A percentile compares a stretch with the other conserved stretches of the same genome.
phyloP scores from a whole-genome alignment of 257 asterid species.

The Vinca minor region DNA sequence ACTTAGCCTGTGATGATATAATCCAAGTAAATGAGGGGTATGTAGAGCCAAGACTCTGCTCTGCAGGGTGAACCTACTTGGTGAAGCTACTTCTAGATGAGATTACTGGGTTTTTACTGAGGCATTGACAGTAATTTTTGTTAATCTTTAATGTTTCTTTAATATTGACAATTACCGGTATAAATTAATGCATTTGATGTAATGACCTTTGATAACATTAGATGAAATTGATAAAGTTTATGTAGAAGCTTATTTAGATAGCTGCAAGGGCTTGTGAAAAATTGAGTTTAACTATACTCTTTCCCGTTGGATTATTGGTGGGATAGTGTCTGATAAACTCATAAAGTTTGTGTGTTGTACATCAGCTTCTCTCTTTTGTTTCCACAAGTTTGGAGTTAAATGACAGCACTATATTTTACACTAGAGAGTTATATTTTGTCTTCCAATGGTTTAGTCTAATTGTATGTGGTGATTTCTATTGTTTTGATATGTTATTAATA shows the following conservation, averaged over 20 bases:
- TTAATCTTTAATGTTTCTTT: background rate
- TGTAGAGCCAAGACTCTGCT: constrained; percentile 49
- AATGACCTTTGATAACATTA: too few relatives aligned
- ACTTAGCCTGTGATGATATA: constrained; percentile 39
- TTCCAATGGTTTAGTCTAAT: too few relatives aligned
- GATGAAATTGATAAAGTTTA: too few relatives aligned
- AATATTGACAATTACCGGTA: too few relatives aligned
- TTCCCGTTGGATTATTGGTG: constrained; percentile 9
- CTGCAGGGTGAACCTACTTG: constrained; percentile 58
- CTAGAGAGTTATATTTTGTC: too few relatives aligned
- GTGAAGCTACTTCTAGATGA: constrained; percentile 40
- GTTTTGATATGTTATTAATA: too few relatives aligned
- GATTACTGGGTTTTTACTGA: constrained; percentile 33
- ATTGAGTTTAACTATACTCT: constrained; percentile 69
- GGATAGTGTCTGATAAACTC: constrained; percentile 66
- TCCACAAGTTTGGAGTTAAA: constrained; percentile 54
- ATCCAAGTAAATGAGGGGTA: constrained; percentile 57
- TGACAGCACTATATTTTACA: constrained; percentile 48
- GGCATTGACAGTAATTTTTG: constrained; percentile 33
- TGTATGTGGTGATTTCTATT: too few relatives aligned
- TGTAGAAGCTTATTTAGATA: too few relatives aligned
- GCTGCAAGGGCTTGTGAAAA: too few relatives aligned
- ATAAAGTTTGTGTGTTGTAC: constrained; percentile 26
- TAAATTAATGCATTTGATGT: too few relatives aligned
- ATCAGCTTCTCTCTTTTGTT: constrained; percentile 29